Conservation (phyloP, 495 filamentous ascomycete species). For the Neurospora hispaniola region DNA sequence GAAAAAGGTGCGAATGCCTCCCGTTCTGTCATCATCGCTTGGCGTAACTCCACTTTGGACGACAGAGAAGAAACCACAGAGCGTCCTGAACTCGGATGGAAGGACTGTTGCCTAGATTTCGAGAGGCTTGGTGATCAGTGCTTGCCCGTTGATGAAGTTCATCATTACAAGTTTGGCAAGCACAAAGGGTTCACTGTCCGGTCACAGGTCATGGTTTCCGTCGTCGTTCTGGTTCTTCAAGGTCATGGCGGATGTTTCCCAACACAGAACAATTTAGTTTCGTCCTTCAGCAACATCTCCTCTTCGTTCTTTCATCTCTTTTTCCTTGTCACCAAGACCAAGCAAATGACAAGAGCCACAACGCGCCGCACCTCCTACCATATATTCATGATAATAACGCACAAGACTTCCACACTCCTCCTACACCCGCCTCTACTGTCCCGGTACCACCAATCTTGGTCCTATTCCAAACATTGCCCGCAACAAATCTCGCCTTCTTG, state of each 20-base stretch:
- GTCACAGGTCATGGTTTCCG: background rate
- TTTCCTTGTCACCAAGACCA: too few relatives aligned
- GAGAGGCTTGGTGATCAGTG: background rate
- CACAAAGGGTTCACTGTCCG: background rate
- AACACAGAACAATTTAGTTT: background rate
- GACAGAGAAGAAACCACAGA: background rate
- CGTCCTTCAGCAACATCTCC: too few relatives aligned
- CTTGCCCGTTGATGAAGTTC: background rate
- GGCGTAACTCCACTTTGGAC: background rate
- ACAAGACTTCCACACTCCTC: too few relatives aligned
- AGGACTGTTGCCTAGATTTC: background rate
- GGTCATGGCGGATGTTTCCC: background rate
- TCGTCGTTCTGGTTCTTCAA: too few relatives aligned
- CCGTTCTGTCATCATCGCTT: background rate
- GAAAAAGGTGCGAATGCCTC: background rate
- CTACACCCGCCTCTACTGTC: too few relatives aligned
- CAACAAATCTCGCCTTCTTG: background rate
- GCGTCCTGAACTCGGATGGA: background rate
- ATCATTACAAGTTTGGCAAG: background rate
- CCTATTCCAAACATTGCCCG: background rate
- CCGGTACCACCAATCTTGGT: background rate
- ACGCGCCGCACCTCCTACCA: too few relatives aligned
- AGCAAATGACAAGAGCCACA: too few relatives aligned
- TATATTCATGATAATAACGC: too few relatives aligned
- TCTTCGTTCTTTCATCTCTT: too few relatives aligned